Base-by-base conservation (phyloP, 129 eudicot genomes). In the carrot (Daucus carota) region DNA sequence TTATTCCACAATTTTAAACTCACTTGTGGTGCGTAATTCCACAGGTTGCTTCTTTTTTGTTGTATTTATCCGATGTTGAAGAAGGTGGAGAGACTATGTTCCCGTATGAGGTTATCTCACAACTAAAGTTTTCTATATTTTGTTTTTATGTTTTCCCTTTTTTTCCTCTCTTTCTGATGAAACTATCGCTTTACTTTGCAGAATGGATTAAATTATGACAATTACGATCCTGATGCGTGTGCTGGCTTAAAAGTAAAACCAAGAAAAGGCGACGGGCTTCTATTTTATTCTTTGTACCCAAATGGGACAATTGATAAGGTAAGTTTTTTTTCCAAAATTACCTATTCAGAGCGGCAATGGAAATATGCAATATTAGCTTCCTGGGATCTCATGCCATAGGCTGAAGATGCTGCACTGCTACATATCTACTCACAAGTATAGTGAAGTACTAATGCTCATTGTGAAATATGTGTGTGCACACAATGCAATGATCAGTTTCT, bases 1-100 rank as follows among this genome's bases (percentile, higher is more conserved):
- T 38, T 38, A 65, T 33, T 59, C 29, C 24, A 62, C 45, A 72
- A 62, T 33, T 70, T 17, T 41, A 24, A 46, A 24, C 22, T 43
- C 44, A 57, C 18, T 8, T 5, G 26, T 28, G 29, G 46, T 48
- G 8, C 32, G 29, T 45, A 73, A 69, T 80, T 28, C 8, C 70
- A 73, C 81, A 86, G 89, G 47, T 82, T 38, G 89, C 89, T 36
- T 82, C 89, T 15, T 86, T 86, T 80, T 77, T 86, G 74, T 76
- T 86, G 52, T 86, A 82, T 79, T 80, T 86, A 26, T 77, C 86
- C 48, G 89, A 86, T 77, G 89, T 86, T 33, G 89, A 86, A 77
- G 86, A 82, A 77, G 89, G 86, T 71, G 89, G 89, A 72, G 89
- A 86, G 60, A 86, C 89, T 60, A 80, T 83, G 86, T 86, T 86